Evolutionary conservation across 163 green algal genomes (phyloP).

Genomic region (Chloromonas sp.): DNA sequence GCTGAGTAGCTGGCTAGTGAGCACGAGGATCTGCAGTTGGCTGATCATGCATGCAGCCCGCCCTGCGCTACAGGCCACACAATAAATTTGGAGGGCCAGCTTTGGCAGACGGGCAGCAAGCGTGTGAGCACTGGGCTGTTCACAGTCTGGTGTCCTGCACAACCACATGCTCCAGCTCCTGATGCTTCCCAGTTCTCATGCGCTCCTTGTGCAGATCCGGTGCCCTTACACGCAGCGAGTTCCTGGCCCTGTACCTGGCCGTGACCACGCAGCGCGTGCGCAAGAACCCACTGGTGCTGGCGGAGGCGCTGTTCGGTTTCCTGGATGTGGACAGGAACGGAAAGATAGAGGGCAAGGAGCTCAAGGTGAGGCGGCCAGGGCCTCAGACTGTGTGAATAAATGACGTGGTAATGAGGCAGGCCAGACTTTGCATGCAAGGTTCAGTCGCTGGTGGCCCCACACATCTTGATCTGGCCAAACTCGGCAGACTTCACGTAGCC

Average conservation of each 20-base stretch:
- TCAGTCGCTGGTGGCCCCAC: neutral
- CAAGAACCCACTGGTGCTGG: slow-evolving; percentile 28
- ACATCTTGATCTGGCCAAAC: neutral
- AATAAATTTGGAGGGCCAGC: too few species aligned
- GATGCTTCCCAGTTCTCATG: too few species aligned
- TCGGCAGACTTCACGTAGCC: too few species aligned
- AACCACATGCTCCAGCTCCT: too few species aligned
- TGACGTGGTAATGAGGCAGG: neutral
- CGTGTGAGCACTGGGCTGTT: too few species aligned
- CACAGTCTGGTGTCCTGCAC: too few species aligned
- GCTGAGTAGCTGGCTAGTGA: too few species aligned
- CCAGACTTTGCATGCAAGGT: neutral
- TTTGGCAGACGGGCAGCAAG: too few species aligned
- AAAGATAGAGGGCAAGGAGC: slow-evolving; percentile 27
- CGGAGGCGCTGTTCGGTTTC: slow-evolving; percentile 32
- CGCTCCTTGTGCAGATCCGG: slow-evolving; percentile 5
- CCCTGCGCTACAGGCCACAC: too few species aligned
- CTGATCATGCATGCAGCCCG: too few species aligned
- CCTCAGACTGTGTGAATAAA: neutral
- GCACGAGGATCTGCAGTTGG: too few species aligned
- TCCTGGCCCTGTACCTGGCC: slow-evolving; percentile 25
- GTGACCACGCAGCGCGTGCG: slow-evolving; percentile 16
- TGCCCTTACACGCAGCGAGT: slow-evolving; percentile 18
- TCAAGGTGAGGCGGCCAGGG: slow-evolving; percentile 6
- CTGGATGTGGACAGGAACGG: slow-evolving; percentile 31